Evolutionary conservation across 2,329 filamentous ascomycete genomes (phyloP), one percentile per base, ranked within the genome.

Genomic region (Chrysosporium queenslandicum): DNA sequence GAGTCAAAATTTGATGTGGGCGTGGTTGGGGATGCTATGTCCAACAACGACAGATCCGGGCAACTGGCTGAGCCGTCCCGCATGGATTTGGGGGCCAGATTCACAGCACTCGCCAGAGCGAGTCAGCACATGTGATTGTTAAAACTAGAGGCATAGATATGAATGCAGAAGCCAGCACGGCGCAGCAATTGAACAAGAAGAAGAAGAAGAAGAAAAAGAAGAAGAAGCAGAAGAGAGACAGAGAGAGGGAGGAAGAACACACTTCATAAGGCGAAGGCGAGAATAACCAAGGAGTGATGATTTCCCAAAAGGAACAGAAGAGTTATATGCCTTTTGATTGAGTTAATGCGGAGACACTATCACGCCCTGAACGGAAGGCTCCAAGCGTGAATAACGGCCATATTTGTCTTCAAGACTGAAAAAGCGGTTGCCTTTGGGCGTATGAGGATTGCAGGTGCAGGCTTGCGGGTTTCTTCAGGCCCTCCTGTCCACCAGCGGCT

Each of bases 31-130:
- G 23, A 12, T 12, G 11, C 29, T 36, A 47, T 63, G 32, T 47
- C 29, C 21, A 34, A 16, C 20, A 29, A 23, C 7, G 23, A 21
- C 50, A 70, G 63, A 63, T 71, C 67, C 60, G 68, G 68, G 66
- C 68, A 71, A 67, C 69, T 69, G 60, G 66, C 60, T 56, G 64
- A 69, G 68, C 66, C 67, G 67, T 66, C 64, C 59, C 63, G 62
- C 56, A 63, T 60, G 34, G 61, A 63, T 63, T 66, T 63, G 62
- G 63, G 63, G 64, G 68, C 68, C 68, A 70, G 66, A 58, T 64
- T 71, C 68, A 58, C 64, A 56, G 59, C 14, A 42, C 51, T 53
- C 36, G 50, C 45, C 36, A 58, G 57, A 53, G 55, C 57, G 56
- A 58, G 49, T 52, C 29, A 52, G 42, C 43, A 52, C 11, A 16